Conservation (phyloP, 2,329 filamentous ascomycete genomes). For the Ramularia endophylla region DNA sequence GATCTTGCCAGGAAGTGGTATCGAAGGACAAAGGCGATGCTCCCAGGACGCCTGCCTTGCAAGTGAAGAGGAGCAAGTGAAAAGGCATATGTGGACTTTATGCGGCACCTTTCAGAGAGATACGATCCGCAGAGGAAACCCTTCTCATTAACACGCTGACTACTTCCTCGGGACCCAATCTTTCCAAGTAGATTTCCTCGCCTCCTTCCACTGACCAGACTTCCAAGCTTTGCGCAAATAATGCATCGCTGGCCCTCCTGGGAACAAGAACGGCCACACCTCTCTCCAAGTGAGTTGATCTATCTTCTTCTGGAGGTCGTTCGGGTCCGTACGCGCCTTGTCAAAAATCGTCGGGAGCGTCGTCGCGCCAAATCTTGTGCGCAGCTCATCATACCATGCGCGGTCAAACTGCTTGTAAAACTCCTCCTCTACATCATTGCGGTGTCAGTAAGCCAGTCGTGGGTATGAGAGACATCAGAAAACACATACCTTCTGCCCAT, state of each 20-base stretch:
- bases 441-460: too few relatives aligned
- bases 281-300: constrained; percentile 2
- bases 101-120: too few relatives aligned
- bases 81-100: too few relatives aligned
- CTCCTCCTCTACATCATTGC: constrained; percentile 45
- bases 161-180: too few relatives aligned
- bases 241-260: neutral
- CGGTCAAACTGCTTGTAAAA: constrained; percentile 61
- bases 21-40: too few relatives aligned
- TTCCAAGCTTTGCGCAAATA: constrained; percentile 4
- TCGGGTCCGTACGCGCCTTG: constrained; percentile 48
- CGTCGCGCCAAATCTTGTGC: constrained; percentile 56
- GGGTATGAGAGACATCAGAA: too few relatives aligned
- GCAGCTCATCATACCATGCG: constrained; percentile 55
- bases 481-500: constrained; percentile 30
- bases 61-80: too few relatives aligned
- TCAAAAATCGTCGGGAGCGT: constrained; percentile 62
- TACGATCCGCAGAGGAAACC: too few relatives aligned
- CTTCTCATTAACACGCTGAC: too few relatives aligned
- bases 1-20: too few relatives aligned
- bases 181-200: constrained; percentile 8
- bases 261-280: neutral
- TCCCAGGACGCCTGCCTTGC: too few relatives aligned
- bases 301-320: constrained; percentile 1
- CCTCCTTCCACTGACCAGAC: constrained; percentile 5